Conservation (phyloP, 2,329 filamentous ascomycete species). For the Venturia pyrina region DNA sequence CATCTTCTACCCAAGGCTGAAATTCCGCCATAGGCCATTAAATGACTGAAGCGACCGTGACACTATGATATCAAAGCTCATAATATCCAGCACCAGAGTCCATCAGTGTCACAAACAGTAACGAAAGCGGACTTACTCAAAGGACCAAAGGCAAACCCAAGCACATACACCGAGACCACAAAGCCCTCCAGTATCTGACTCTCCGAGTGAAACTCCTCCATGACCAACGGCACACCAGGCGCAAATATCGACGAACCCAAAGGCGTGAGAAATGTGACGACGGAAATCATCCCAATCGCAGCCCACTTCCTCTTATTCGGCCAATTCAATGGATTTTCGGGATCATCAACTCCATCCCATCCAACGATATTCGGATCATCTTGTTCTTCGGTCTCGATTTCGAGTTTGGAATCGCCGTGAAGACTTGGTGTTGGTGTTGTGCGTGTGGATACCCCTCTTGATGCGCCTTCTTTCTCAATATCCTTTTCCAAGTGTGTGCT, state of each 20-base stretch:
- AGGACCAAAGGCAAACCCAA: conserved; percentile 30
- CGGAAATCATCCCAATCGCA: conserved; percentile 37
- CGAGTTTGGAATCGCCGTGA: conserved; percentile 14
- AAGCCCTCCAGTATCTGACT: conserved; percentile 25
- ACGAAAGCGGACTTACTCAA: conserved; percentile 13
- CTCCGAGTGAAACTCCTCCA: conserved; percentile 22
- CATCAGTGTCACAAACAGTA: no score
- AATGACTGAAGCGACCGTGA: no score
- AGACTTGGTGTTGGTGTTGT: background rate
- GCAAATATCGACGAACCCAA: conserved; percentile 29
- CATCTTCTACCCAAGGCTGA: no score
- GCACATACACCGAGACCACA: conserved; percentile 29
- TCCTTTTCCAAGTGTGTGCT: conserved; percentile 19
- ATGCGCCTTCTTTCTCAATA: conserved; percentile 20
- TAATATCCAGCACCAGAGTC: no score
- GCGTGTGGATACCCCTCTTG: conserved; percentile 16
- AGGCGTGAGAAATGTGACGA: conserved; percentile 34
- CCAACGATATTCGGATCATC: conserved; percentile 43
- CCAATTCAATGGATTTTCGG: conserved; percentile 54
- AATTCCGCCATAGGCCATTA: no score
- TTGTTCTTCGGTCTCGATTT: conserved; percentile 11
- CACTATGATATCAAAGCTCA: no score
- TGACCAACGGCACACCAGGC: conserved; percentile 21
- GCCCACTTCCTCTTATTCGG: conserved; percentile 33
- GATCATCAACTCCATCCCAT: conserved; percentile 50